phyloP scores from a whole-genome alignment of 306 rosid genomes.

The Vicia villosa region DNA sequence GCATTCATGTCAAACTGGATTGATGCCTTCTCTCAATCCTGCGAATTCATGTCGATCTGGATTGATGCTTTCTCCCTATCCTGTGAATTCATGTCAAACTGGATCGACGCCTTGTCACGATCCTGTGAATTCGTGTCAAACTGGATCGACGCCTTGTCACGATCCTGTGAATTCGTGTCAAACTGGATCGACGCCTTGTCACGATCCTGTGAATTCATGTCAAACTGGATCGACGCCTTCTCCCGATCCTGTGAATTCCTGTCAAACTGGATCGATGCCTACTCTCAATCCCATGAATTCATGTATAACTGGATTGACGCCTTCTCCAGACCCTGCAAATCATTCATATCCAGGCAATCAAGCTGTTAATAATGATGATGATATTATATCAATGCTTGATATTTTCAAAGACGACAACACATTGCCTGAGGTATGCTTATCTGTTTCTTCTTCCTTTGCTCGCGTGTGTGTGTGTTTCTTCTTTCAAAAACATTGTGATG shows the following conservation, averaged over 20 bases:
- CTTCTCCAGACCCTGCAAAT: not conserved
- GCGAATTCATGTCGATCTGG: not conserved
- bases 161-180: not conserved
- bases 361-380: constrained; percentile 31
- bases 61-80: not conserved
- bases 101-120: not conserved
- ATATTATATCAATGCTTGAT: constrained; percentile 24
- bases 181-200: not conserved
- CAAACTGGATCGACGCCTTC: not conserved
- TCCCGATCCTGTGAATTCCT: not conserved
- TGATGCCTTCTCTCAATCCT: not conserved
- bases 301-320: not conserved
- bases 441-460: not conserved
- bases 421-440: constrained; percentile 44
- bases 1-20: not conserved
- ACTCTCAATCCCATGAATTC: not conserved
- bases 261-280: not conserved
- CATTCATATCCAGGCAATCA: constrained; percentile 29
- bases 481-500: not conserved
- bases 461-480: not conserved
- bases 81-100: not conserved
- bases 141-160: not conserved
- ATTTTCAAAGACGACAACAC: constrained; percentile 26
- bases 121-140: not conserved
- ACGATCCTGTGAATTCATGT: not conserved